Conservation (phyloP, 768 basidiomycete genomes). For the Cystofilobasidium ferigula region DNA sequence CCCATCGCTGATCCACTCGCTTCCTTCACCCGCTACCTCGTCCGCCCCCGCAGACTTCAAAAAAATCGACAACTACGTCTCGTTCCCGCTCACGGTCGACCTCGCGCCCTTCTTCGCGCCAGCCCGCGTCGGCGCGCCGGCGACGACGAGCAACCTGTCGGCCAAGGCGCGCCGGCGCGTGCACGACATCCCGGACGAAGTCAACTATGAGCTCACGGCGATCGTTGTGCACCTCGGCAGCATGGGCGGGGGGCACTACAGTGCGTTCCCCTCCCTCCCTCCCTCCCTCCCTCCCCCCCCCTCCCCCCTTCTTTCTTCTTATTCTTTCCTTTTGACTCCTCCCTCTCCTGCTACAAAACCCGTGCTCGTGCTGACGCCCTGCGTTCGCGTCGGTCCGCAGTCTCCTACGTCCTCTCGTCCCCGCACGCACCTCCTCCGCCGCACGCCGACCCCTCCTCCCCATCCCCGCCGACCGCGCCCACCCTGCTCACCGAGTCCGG, state of each 20-base stretch:
- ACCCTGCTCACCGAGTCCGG: not conserved
- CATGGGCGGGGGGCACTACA: constrained; percentile 83
- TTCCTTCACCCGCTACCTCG: constrained; percentile 5
- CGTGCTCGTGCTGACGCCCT: not conserved
- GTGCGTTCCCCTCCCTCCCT: constrained; percentile 61
- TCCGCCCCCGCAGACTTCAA: constrained; percentile 48
- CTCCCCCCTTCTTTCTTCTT: not conserved
- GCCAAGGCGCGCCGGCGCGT: constrained; percentile 29
- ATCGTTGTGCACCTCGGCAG: constrained; percentile 79
- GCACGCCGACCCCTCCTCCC: constrained; percentile 20
- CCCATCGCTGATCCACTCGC: not conserved
- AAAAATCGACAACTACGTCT: constrained; percentile 82
- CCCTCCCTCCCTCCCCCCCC: constrained; percentile 31
- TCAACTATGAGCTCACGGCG: constrained; percentile 42
- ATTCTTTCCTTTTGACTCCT: not conserved
- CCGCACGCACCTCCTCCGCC: constrained; percentile 15
- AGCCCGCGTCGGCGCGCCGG: constrained; percentile 33
- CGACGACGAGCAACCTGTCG: constrained; percentile 33
- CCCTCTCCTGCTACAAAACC: not conserved
- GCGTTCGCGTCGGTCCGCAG: constrained; percentile 15
- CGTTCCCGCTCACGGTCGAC: constrained; percentile 80
- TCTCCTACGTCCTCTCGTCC: constrained; percentile 27
- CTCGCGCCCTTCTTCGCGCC: constrained; percentile 78
- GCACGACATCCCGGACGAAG: constrained; percentile 32
- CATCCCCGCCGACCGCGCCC: constrained; percentile 12